Evolutionary conservation across 2,329 filamentous ascomycete genomes (phyloP), one percentile per base, ranked within the genome.

Genomic region (Colletotrichum tamarilloi): DNA sequence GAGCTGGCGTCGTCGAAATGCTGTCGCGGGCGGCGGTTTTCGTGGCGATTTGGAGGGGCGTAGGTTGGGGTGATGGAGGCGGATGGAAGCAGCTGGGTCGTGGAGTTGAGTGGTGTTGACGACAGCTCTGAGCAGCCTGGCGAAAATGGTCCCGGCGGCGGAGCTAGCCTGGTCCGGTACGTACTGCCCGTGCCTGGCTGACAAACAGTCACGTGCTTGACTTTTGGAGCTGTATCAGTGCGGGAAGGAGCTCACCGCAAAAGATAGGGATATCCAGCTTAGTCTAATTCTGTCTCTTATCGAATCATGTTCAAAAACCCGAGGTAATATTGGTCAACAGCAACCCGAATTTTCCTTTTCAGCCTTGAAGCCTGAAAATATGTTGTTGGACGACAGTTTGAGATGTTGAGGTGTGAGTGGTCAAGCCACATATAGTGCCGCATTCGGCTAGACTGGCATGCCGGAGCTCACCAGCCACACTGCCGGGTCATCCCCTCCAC

Each of bases 41-140:
- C 22, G 42, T 28, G 62, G 59, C 64, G 28, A 38, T 16, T 24
- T 57, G 22, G 56, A 67, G 60, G 60, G 67, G 46, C 30, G 67
- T 42, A 30, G 67, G 42, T 65, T 68, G 76, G 67, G 68, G 62
- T 38, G 59, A 64, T 67, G 64, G 65, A 68, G 67, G 55, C 62
- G 75, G 62, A 65, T 65, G 74, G 67, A 71, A 74, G 73, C 59
- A 74, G 71, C 70, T 64, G 56, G 74, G 64, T 68, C 53, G 64
- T 70, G 71, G 42, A 49, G 42, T 49, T 49, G 42, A 49, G 19
- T 49, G 70, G 75, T 75, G 75, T 77, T 80, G 79, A 80, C 76
- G 79, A 78, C 78, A 80, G 77, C 79, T 79, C 76, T 75, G 74
- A 77, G 79, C 78, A 80, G 79, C 79, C 79, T 80, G 76, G 71